Base-by-base conservation (phyloP, 2,329 filamentous ascomycete species). In the Elsinoe necatrix region DNA sequence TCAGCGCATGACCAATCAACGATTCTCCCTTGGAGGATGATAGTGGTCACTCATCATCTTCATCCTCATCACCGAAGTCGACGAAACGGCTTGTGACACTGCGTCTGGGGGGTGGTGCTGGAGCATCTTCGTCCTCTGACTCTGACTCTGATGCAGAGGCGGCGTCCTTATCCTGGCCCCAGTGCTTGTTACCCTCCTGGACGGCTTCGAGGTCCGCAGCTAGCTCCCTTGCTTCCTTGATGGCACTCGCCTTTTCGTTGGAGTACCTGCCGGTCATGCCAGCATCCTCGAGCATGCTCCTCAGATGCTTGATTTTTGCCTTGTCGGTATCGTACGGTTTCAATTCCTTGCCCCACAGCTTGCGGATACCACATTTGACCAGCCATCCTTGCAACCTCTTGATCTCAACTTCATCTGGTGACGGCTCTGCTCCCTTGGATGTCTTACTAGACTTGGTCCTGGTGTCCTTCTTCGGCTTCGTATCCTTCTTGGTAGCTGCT, bases 191-290 rank as follows among this genome's bases (percentile, higher is more conserved):
- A 65, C 89, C 91, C 68, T 93, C 84, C 68, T 89, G 83, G 14
- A 95, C 89, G 11, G 84, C 85, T 66, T 93, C 88, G 5, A 95
- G 75, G 65, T 98, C 92, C 0, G 85, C 88, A 65, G 82, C 79
- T 34, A 98, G 77, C 71, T 98, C 92, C 55, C 92, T 80, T 65
- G 80, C 78, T 72, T 95, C 92, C 68, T 89, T 93, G 68, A 97
- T 96, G 70, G 89, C 84, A 21, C 80, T 82, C 0, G 92, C 92
- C 65, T 87, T 92, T 41, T 89, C 84, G 64, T 87, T 80, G 0
- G 89, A 95, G 71, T 89, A 96, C 14, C 92, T 83, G 0, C 91
- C 92, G 1, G 83, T 84, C 87, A 97, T 96, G 31, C 92, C 93
- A 3, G 83, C 77, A 27, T 95, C 89, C 31, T 78, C 78, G 23